These are phyloP conservation scores for Ichthyophthirius multifiliis DNA, from an alignment of 169 alveolate species.

Conservation along the genomic window DNA sequence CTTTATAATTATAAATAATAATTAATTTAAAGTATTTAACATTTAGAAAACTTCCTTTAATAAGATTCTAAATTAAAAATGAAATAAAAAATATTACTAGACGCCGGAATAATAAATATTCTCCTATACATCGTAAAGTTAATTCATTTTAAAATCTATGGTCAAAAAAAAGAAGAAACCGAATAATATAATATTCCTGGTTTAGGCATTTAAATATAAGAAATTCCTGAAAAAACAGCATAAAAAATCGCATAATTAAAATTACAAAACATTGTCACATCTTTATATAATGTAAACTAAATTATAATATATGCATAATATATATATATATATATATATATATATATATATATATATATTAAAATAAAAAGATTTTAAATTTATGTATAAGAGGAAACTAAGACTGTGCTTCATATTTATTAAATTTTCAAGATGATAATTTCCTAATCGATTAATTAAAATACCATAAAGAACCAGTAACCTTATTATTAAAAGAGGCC, in stretches of 20 bases:
- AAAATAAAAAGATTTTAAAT: neutral
- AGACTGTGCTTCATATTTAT: neutral
- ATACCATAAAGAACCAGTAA: neutral
- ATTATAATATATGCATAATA: neutral
- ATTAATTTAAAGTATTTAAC: slow-evolving; percentile 15
- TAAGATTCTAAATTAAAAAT: neutral
- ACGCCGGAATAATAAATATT: slow-evolving; percentile 20
- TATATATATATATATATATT: too few species aligned
- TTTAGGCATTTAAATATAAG: neutral
- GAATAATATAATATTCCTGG: too few species aligned
- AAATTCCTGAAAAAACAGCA: slow-evolving; percentile 26
- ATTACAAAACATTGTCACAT: neutral
- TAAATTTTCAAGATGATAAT: neutral
- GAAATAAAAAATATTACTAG: slow-evolving; percentile 13
- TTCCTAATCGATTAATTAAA: neutral
- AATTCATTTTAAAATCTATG: slow-evolving; percentile 21
- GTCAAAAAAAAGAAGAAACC: neutral
- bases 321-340: too few species aligned
- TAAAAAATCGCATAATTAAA: slow-evolving; percentile 31
- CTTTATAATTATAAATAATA: slow-evolving; percentile 13
- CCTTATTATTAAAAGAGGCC: slow-evolving; percentile 15
- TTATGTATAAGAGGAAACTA: slow-evolving; percentile 14
- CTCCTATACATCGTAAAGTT: slow-evolving; percentile 11
- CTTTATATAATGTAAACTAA: neutral
- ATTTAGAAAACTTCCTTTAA: slow-evolving; percentile 11